Evolutionary conservation across 2,329 filamentous ascomycete genomes (phyloP).

Genomic region (Aspergillus spinulosporus): DNA sequence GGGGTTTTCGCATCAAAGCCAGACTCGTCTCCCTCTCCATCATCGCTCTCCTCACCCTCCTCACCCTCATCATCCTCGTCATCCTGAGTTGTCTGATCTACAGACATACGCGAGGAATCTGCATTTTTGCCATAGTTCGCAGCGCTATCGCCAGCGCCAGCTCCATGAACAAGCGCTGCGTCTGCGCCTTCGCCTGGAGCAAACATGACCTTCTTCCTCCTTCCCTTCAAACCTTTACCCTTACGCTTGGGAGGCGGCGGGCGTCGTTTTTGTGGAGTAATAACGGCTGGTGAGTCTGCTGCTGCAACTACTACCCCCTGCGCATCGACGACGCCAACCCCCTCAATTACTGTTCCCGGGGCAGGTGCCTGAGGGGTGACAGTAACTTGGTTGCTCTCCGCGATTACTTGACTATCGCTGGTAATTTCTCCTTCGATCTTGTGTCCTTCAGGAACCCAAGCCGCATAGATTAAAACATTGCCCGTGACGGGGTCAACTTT

Average conservation of each 20-base stretch:
- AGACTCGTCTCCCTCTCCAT: constrained; percentile 52
- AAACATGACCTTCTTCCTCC: constrained; percentile 70
- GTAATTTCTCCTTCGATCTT: constrained; percentile 79
- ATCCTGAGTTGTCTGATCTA: constrained; percentile 46
- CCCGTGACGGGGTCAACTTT: constrained; percentile 72
- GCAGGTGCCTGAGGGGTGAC: constrained; percentile 48
- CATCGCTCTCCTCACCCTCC: constrained; percentile 51
- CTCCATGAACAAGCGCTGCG: constrained; percentile 36
- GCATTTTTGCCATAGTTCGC: constrained; percentile 42
- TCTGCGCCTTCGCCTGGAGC: constrained; percentile 45
- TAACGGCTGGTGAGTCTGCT: constrained; percentile 45
- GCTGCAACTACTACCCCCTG: constrained; percentile 60
- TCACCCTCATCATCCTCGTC: constrained; percentile 51
- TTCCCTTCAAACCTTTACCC: constrained; percentile 72
- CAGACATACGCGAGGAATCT: constrained; percentile 44
- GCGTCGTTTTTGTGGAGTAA: constrained; percentile 59
- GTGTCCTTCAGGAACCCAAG: constrained; percentile 77
- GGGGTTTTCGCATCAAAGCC: constrained; percentile 49
- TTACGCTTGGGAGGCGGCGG: constrained; percentile 79
- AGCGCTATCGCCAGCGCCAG: constrained; percentile 41
- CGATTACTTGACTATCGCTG: constrained; percentile 51
- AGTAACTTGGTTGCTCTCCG: constrained; percentile 41
- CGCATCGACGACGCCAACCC: constrained; percentile 60
- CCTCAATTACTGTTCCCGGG: constrained; percentile 61
- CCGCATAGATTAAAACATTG: constrained; percentile 80